Evolutionary conservation across 139 green algal genomes (phyloP).

Genomic region (Coelastrella sp.): DNA sequence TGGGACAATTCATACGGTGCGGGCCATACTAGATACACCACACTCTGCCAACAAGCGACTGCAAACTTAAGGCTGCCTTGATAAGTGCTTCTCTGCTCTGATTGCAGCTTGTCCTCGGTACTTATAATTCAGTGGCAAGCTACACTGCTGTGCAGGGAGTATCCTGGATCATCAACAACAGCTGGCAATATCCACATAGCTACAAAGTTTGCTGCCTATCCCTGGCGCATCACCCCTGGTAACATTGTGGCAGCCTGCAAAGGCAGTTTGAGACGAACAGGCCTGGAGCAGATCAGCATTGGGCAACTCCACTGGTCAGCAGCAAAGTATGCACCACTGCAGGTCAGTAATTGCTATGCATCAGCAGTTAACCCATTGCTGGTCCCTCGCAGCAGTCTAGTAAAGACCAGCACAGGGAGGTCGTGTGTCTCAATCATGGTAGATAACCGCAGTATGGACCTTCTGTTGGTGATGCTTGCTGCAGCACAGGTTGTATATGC

Average conservation of each 20-base stretch:
- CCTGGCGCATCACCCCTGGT: slow-evolving; percentile 83
- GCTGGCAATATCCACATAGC: slow-evolving; percentile 70
- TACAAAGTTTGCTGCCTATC: slow-evolving; percentile 90
- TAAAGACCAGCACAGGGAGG: no score
- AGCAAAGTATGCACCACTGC: slow-evolving; percentile 87
- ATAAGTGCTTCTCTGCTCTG: not conserved
- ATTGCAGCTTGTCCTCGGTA: not conserved
- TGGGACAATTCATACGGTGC: slow-evolving; percentile 49
- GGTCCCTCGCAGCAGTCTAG: no score
- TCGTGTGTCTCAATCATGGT: no score
- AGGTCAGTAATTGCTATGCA: slow-evolving; percentile 50
- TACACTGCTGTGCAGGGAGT: slow-evolving; percentile 53
- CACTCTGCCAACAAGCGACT: not conserved
- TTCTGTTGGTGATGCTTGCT: no score
- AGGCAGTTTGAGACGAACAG: slow-evolving; percentile 71
- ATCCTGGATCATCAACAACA: slow-evolving; percentile 58
- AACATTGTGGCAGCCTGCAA: slow-evolving; percentile 82
- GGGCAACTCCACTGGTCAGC: slow-evolving; percentile 92
- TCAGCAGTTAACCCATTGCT: not conserved
- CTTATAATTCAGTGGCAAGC: no score
- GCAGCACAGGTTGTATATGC: no score
- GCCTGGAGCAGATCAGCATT: slow-evolving; percentile 76
- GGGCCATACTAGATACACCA: not conserved
- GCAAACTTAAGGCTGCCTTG: not conserved
- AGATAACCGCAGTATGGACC: no score